Percentiles rank a stretch among this genome's conserved stretches.
Conservation (phyloP, 441 rosid genomes). For the Bruguiera hainesii region DNA sequence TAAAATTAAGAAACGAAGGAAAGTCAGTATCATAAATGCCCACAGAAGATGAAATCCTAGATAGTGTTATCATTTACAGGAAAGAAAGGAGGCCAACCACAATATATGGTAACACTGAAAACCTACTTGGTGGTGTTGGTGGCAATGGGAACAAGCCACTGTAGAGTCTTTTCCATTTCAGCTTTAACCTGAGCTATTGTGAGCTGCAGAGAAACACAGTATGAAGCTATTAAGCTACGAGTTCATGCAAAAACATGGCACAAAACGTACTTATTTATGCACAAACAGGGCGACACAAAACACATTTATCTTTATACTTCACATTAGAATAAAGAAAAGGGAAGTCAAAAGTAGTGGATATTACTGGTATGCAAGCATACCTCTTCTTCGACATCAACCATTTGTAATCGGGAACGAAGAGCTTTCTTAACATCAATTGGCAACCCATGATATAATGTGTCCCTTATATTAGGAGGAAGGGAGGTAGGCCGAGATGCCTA, state of each 20-base stretch:
- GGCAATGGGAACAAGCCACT: constrained; percentile 82
- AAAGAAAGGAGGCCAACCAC: too few relatives aligned
- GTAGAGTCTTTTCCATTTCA: constrained; percentile 82
- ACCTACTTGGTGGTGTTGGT: constrained; percentile 76
- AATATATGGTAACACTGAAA: not conserved
- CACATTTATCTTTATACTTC: constrained; percentile 8
- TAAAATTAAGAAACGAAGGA: too few relatives aligned
- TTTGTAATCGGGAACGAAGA: constrained; percentile 58
- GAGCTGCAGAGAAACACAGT: constrained; percentile 47
- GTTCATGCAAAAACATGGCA: not conserved
- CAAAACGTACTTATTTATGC: not conserved
- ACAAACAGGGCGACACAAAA: not conserved
- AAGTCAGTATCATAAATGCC: too few relatives aligned
- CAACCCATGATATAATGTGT: constrained; percentile 66
- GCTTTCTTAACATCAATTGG: constrained; percentile 66
- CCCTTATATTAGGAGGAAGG: constrained; percentile 80
- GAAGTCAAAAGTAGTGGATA: too few relatives aligned
- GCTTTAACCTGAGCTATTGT: constrained; percentile 59
- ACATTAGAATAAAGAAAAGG: not conserved
- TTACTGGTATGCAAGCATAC: constrained; percentile 30
- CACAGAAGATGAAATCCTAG: too few relatives aligned
- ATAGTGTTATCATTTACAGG: too few relatives aligned
- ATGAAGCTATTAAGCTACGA: constrained; percentile 8
- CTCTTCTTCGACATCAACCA: constrained; percentile 53
- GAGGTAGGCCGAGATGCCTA: constrained; percentile 78